Conservation (phyloP, 192 early-diverging fungal species). For the Coemansia sp. region DNA sequence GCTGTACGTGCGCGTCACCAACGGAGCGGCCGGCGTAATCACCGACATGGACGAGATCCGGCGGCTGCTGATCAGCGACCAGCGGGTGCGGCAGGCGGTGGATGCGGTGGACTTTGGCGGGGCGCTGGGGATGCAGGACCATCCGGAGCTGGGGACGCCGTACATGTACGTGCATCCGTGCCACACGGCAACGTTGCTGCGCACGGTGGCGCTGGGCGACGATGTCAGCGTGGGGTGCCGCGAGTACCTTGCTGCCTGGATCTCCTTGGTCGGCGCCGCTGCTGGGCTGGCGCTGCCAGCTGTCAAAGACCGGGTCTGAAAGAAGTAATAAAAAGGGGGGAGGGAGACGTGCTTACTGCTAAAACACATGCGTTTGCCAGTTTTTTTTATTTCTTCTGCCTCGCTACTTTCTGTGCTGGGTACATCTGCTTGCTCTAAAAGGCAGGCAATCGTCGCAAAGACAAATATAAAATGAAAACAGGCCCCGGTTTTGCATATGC, state of each 20-base stretch:
- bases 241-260: slow-evolving; percentile 39
- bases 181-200: slow-evolving; percentile 43
- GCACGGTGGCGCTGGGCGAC: slow-evolving; percentile 11
- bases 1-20: slow-evolving; percentile 27
- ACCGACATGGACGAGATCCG: slow-evolving; percentile 14
- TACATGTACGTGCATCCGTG: slow-evolving; percentile 49
- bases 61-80: slow-evolving; percentile 20
- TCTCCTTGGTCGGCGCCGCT: slow-evolving; percentile 37
- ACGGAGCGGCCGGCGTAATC: neutral
- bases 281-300: slow-evolving; percentile 36
- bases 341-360: neutral
- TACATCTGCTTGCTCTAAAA: too few species aligned
- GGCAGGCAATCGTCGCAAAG: too few species aligned
- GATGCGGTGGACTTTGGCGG: slow-evolving; percentile 49
- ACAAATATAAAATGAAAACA: slow-evolving; percentile 1
- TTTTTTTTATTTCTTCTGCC: slow-evolving; percentile 6
- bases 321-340: neutral
- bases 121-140: slow-evolving; percentile 46
- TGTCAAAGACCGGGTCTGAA: neutral
- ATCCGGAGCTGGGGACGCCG: slow-evolving; percentile 33
- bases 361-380: neutral
- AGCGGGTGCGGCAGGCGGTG: slow-evolving; percentile 21
- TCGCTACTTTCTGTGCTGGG: too few species aligned
- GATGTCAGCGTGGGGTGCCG: slow-evolving; percentile 2
- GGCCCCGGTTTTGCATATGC: too few species aligned